A percentile compares a stretch with the other conserved stretches of the same genome.
phyloP scores from a whole-genome alignment of 192 early-diverging fungal genomes.

The Paraglomus occultum region DNA sequence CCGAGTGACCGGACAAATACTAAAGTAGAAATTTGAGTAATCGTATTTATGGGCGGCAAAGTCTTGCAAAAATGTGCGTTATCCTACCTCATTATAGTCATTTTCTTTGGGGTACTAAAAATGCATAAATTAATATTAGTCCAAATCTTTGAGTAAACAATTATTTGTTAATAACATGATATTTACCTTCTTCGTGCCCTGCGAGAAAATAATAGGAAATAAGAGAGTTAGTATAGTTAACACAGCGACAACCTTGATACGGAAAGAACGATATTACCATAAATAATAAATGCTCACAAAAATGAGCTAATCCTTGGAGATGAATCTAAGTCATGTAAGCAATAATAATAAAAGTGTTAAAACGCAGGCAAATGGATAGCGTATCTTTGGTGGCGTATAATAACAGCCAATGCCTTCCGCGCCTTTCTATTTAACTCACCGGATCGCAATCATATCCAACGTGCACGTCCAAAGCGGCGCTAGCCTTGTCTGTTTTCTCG shows the following conservation, averaged over 20 bases:
- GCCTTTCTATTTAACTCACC: constrained; percentile 46
- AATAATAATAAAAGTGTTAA: neutral
- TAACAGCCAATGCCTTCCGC: too few species aligned
- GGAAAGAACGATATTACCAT: constrained; percentile 49
- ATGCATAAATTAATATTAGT: too few species aligned
- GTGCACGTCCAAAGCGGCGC: constrained; percentile 78
- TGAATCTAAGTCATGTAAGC: constrained; percentile 43
- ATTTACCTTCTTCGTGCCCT: constrained; percentile 16
- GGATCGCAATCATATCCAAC: constrained; percentile 80
- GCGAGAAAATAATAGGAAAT: neutral
- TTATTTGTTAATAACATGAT: neutral
- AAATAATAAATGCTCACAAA: constrained; percentile 74
- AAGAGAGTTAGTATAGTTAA: neutral
- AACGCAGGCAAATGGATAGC: neutral
- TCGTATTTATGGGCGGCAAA: neutral
- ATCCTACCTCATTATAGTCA: constrained; percentile 58
- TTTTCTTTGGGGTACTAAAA: constrained; percentile 77
- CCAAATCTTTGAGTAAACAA: neutral
- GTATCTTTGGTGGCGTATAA: too few species aligned
- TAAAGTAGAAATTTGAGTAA: constrained; percentile 19
- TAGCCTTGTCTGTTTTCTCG: constrained; percentile 69
- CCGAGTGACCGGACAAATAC: constrained; percentile 72
- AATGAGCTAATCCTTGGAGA: constrained; percentile 81
- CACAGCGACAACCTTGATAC: neutral
- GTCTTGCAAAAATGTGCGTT: neutral